Evolutionary conservation across 768 basidiomycete species (phyloP), one percentile per base, ranked within the genome.

Genomic region (Tephrocybe sp.): DNA sequence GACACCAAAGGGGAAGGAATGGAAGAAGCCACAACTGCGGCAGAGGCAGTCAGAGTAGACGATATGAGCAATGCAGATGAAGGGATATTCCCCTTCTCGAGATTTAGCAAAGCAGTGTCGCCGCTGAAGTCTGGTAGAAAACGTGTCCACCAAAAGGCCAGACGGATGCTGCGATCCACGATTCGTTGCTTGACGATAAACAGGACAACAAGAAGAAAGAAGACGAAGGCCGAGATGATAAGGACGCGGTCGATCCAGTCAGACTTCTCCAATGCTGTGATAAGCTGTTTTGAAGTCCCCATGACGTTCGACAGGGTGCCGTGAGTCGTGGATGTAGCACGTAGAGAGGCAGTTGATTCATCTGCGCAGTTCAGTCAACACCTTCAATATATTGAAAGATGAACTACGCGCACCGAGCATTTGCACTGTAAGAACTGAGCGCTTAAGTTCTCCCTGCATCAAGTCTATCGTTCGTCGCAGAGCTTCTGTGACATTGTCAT

Each of bases 371-470:
- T 1, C 25, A 28, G 49, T 37, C 27, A 30, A 41, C 18, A 24
- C n/a, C 30, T 39, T 28, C 27, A 31, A 24, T 31, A 6, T 16
- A 31, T 40, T 9, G 40, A 16, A 16, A 2, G 28, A 30, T 22
- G 26, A 37, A 30, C 42, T 0, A 9, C 15, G 62, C 74, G 35
- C 59, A 89, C 92, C 89, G 30, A 98, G 80, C 64, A 95, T 82
- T 63, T 99, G 94, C 5, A 77, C 77, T 3, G 90, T 83, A 41
- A 96, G 76, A 5, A 95, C 90, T 0, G 91, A 94, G 19, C 84
- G 82, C 60, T 98, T 91, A 2, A 99, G 83, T 61, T 98, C 97
- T 32, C 80, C 82, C 68, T 96, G 92, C 91, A 99, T 92, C 4
- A 92, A 70, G 11, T 72, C 76, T 30, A 92, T 79, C 3, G 95